A percentile compares a stretch with the other conserved stretches of the same genome.
phyloP scores from a whole-genome alignment of 306 rosid genomes.

The Prinsepia uniflora region DNA sequence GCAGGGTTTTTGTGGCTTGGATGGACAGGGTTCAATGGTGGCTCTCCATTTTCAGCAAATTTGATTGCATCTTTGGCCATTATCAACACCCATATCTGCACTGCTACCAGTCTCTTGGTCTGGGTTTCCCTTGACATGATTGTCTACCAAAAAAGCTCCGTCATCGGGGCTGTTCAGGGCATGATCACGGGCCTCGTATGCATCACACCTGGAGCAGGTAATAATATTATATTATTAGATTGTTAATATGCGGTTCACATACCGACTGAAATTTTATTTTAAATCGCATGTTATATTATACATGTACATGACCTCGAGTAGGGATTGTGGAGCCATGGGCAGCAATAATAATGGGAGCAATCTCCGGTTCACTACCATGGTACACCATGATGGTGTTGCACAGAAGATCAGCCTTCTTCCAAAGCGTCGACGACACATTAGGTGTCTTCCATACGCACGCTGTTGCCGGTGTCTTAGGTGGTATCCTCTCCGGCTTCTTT shows the following conservation, averaged over 20 bases:
- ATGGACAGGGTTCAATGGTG: conserved; percentile 85
- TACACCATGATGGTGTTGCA: conserved; percentile 77
- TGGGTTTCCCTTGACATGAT: conserved; percentile 71
- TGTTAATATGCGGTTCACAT: background rate
- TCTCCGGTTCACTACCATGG: conserved; percentile 48
- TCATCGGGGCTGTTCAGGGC: conserved; percentile 71
- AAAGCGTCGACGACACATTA: conserved; percentile 65
- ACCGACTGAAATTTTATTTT: too few species aligned
- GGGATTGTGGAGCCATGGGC: conserved; percentile 46
- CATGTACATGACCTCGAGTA: conserved; percentile 13
- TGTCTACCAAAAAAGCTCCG: conserved; percentile 55
- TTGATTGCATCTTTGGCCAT: conserved; percentile 49
- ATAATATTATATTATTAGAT: background rate
- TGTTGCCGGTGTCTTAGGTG: conserved; percentile 56
- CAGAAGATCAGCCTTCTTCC: conserved; percentile 41
- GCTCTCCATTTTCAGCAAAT: conserved; percentile 56
- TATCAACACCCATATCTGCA: conserved; percentile 62
- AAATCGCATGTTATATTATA: background rate
- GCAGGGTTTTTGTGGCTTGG: conserved; percentile 81
- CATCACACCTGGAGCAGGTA: conserved; percentile 84
- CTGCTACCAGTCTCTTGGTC: conserved; percentile 65
- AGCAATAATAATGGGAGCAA: conserved; percentile 39
- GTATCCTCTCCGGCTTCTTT: conserved; percentile 58
- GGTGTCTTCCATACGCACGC: conserved; percentile 85
- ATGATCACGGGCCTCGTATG: conserved; percentile 83